A percentile compares a stretch with the other conserved stretches of the same genome.
phyloP scores from a whole-genome alignment of 345 rosid genomes.

The Lumnitzera racemosa region DNA sequence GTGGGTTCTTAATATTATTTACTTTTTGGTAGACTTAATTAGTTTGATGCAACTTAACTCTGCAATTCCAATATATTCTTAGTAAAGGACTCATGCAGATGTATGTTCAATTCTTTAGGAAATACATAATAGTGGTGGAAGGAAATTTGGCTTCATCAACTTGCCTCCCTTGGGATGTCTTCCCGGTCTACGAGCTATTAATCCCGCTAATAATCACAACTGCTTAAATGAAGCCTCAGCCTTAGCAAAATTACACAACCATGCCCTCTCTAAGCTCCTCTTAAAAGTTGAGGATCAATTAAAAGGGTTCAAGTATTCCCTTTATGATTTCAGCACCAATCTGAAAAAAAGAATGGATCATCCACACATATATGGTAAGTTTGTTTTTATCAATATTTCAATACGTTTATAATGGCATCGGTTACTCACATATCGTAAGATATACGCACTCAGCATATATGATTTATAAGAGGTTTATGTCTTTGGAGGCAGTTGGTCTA shows the following conservation, averaged over 20 bases:
- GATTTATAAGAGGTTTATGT: no score
- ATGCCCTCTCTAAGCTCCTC: not conserved
- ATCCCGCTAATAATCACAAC: constrained; percentile 5
- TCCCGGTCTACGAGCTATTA: constrained; percentile 12
- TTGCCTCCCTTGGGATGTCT: constrained; percentile 17
- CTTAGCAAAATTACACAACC: constrained; percentile 7
- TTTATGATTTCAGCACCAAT: constrained; percentile 6
- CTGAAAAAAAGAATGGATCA: not conserved
- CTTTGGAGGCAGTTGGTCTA: no score
- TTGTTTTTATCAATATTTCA: no score
- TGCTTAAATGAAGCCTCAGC: constrained; percentile 11
- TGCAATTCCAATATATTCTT: no score
- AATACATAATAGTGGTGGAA: constrained; percentile 33
- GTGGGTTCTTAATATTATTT: no score
- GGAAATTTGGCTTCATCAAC: constrained; percentile 32
- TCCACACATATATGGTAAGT: constrained; percentile 11
- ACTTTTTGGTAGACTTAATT: no score
- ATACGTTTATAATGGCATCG: no score
- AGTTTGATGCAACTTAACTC: no score
- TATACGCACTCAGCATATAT: no score
- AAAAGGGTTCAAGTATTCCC: not conserved
- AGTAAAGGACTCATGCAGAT: no score
- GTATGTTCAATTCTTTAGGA: constrained; percentile 16
- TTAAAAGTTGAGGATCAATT: not conserved
- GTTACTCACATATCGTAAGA: no score